A percentile compares a stretch with the other conserved stretches of the same genome.
These are phyloP conservation scores for Brassica hybrid DNA, from an alignment of 441 rosid genomes.

Conservation along the genomic window DNA sequence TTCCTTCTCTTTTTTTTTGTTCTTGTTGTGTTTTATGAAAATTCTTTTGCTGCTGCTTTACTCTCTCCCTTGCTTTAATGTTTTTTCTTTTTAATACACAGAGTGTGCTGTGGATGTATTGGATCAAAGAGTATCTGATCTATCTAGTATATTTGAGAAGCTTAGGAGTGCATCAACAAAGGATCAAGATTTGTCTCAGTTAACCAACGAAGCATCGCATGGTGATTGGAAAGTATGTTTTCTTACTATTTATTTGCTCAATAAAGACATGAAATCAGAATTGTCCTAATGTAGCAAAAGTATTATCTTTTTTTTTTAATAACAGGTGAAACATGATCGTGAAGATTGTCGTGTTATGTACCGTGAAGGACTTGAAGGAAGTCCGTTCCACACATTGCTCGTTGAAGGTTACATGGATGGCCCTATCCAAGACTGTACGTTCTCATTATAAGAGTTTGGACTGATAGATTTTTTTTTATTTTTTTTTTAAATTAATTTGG, in stretches of 20 bases:
- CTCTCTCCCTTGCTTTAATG: constrained; percentile 8
- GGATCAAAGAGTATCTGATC: constrained; percentile 63
- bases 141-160: constrained; percentile 80
- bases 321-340: constrained; percentile 78
- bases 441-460: constrained; percentile 15
- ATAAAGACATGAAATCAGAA: neutral
- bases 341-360: constrained; percentile 96
- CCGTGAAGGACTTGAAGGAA: constrained; percentile 87
- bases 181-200: constrained; percentile 48
- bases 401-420: constrained; percentile 96
- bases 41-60: constrained; percentile 8
- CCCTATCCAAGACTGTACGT: constrained; percentile 82
- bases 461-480: neutral
- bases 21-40: neutral
- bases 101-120: constrained; percentile 58
- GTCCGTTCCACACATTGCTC: constrained; percentile 82
- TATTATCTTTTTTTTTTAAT: neutral
- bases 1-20: neutral
- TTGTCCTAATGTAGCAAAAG: constrained; percentile 3
- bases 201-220: constrained; percentile 48
- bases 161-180: constrained; percentile 78
- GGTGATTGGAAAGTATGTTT: constrained; percentile 85
- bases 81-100: constrained; percentile 34
- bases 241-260: neutral
- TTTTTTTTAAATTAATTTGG: constrained; percentile 7